Conservation (phyloP, 2,329 filamentous ascomycete species). For the Cladosporium sp. region DNA sequence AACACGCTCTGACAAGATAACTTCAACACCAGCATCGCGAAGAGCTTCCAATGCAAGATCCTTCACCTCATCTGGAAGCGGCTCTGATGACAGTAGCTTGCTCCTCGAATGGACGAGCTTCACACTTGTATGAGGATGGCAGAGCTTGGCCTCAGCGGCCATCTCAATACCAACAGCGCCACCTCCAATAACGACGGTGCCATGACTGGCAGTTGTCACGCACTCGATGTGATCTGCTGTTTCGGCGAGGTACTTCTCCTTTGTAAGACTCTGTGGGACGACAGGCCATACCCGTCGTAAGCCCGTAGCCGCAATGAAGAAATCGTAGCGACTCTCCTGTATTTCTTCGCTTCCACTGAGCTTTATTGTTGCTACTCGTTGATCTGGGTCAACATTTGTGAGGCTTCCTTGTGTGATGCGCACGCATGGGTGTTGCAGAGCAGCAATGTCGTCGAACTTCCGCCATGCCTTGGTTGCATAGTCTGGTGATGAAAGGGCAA, state of each 20-base stretch:
- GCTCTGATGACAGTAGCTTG: slow-evolving; percentile 71
- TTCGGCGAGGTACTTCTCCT: slow-evolving; percentile 65
- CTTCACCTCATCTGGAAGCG: slow-evolving; percentile 69
- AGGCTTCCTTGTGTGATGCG: slow-evolving; percentile 67
- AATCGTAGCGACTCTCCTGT: slow-evolving; percentile 61
- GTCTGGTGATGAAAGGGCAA: slow-evolving; percentile 64
- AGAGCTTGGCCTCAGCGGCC: slow-evolving; percentile 72
- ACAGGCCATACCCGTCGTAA: slow-evolving; percentile 70
- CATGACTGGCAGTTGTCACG: slow-evolving; percentile 54
- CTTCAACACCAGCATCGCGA: slow-evolving; percentile 62
- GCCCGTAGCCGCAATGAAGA: slow-evolving; percentile 71
- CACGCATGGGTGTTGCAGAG: slow-evolving; percentile 63
- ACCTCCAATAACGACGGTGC: slow-evolving; percentile 73
- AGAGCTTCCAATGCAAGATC: slow-evolving; percentile 61
- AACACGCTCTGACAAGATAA: slow-evolving; percentile 63
- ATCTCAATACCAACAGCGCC: slow-evolving; percentile 80
- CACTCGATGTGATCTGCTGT: slow-evolving; percentile 58
- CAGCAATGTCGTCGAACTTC: slow-evolving; percentile 65
- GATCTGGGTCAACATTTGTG: slow-evolving; percentile 60
- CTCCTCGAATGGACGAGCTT: slow-evolving; percentile 72
- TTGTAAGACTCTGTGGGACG: slow-evolving; percentile 65
- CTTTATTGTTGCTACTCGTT: slow-evolving; percentile 58
- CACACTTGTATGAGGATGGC: slow-evolving; percentile 65
- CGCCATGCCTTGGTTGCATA: slow-evolving; percentile 71
- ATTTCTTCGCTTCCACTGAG: slow-evolving; percentile 36